phyloP scores from a whole-genome alignment of 108 stramenopile genomes.

The Skeletonema potamos region DNA sequence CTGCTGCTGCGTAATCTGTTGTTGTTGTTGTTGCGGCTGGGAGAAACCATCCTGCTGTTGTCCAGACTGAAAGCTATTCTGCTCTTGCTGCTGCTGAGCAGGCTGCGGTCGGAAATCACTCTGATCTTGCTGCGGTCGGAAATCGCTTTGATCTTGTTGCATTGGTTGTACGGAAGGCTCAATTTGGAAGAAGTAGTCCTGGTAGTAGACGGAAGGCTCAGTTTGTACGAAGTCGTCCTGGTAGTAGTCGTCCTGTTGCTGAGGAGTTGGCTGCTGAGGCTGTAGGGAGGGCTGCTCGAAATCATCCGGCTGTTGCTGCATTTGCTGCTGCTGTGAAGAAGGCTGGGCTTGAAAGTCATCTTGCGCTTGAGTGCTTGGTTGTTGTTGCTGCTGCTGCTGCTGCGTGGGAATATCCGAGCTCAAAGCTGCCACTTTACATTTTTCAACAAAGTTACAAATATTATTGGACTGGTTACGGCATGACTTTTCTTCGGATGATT shows the following conservation, averaged over 20 bases:
- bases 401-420: neutral
- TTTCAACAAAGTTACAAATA: neutral
- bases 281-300: neutral
- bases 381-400: neutral
- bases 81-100: neutral
- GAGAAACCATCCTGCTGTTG: neutral
- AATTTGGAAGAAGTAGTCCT: neutral
- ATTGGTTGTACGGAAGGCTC: neutral
- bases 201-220: neutral
- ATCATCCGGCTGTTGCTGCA: constrained; percentile 3
- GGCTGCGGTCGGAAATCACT: neutral
- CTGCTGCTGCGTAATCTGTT: neutral
- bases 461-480: neutral
- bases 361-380: neutral
- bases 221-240: neutral
- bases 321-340: neutral
- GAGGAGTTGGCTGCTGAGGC: neutral
- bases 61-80: too few relatives aligned
- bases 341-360: neutral
- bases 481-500: neutral
- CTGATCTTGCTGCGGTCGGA: neutral
- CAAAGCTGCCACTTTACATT: neutral
- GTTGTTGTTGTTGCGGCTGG: neutral
- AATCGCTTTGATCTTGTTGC: neutral
- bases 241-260: neutral